A percentile compares a stretch with the other conserved stretches of the same genome.
Conservation (phyloP, 495 filamentous ascomycete genomes). For the Symbiotaphrina buchneri region DNA sequence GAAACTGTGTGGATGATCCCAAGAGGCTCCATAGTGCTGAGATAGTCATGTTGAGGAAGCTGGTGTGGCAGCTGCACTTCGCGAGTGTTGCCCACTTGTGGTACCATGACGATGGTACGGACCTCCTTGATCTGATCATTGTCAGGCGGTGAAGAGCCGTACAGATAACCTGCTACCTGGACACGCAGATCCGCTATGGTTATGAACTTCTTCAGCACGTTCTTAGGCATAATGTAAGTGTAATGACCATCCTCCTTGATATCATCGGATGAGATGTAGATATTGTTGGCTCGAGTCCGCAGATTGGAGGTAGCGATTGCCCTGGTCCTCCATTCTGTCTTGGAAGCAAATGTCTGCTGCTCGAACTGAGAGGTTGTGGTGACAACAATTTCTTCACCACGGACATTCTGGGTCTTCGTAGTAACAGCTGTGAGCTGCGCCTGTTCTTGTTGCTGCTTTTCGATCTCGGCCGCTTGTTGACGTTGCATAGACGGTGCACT, state of each 20-base stretch:
- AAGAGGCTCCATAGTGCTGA: constrained; percentile 71
- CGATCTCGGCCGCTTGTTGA: constrained; percentile 96
- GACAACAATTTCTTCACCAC: constrained; percentile 94
- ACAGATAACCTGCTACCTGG: constrained; percentile 89
- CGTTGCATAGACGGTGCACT: constrained; percentile 94
- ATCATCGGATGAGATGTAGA: constrained; percentile 92
- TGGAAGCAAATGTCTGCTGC: constrained; percentile 91
- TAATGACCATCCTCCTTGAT: constrained; percentile 61
- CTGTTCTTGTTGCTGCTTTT: constrained; percentile 95
- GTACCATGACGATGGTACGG: constrained; percentile 87
- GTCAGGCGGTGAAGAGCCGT: constrained; percentile 79
- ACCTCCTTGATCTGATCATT: constrained; percentile 96
- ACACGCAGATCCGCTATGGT: constrained; percentile 92
- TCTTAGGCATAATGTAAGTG: constrained; percentile 98
- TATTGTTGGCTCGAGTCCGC: constrained; percentile 87
- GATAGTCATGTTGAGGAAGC: constrained; percentile 79
- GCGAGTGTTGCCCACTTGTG: constrained; percentile 84
- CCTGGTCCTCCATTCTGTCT: constrained; percentile 95
- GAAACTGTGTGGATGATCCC: constrained; percentile 92
- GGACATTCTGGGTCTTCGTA: constrained; percentile 94
- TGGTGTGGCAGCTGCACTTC: constrained; percentile 84
- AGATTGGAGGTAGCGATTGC: constrained; percentile 95
- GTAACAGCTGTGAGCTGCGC: constrained; percentile 93
- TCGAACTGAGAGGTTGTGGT: constrained; percentile 95
- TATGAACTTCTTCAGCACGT: constrained; percentile 96